Evolutionary conservation across 805 yeast genomes (phyloP).

Genomic region (Alloascoidea africana): DNA sequence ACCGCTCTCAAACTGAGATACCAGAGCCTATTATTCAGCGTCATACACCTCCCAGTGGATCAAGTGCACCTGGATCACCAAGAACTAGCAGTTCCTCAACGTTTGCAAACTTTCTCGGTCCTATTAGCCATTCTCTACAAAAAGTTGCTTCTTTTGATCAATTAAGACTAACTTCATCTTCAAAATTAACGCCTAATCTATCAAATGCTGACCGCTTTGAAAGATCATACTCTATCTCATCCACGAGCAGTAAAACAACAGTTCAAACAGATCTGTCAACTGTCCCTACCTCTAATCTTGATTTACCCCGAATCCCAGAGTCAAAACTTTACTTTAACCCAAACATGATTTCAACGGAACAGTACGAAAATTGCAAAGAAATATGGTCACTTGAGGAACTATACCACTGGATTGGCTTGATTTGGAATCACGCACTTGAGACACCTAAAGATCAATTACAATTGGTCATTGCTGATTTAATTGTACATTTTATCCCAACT

Average conservation of each 20-base stretch:
- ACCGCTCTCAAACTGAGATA: neutral
- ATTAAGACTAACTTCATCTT: neutral
- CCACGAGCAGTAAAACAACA: neutral
- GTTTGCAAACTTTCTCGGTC: neutral
- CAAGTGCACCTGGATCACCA: neutral
- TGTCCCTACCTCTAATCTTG: neutral
- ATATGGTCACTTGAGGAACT: neutral
- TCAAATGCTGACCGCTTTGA: neutral
- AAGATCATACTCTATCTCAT: neutral
- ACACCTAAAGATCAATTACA: neutral
- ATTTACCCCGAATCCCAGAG: neutral
- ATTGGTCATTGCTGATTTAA: neutral
- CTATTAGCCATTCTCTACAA: neutral
- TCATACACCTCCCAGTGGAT: neutral
- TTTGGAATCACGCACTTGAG: neutral
- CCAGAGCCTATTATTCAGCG: neutral
- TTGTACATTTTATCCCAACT: neutral
- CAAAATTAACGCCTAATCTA: neutral
- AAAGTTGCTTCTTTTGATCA: too few relatives aligned
- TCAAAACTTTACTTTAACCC: neutral
- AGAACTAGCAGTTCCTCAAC: neutral
- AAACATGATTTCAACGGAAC: neutral
- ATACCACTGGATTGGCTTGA: neutral
- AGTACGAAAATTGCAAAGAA: constrained; percentile 1
- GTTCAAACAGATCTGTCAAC: neutral